These are phyloP conservation scores for Exserohilum rostratum DNA, from an alignment of 2,329 filamentous ascomycete species.

Conservation along the genomic window DNA sequence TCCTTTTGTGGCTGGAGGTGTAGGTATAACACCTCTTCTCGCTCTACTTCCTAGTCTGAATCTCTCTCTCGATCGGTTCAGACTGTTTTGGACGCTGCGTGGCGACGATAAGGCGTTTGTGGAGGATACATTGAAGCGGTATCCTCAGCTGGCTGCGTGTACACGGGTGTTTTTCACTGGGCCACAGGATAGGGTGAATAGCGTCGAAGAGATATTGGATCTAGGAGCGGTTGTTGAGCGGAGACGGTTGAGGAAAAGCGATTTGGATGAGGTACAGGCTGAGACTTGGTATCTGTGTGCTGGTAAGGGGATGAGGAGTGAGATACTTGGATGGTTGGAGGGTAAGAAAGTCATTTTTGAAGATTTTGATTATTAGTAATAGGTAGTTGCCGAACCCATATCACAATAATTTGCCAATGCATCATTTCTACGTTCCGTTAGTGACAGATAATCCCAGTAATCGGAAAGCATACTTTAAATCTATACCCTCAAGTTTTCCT, in stretches of 20 bases:
- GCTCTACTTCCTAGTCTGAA: slow-evolving; percentile 60
- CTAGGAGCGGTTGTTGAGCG: slow-evolving; percentile 45
- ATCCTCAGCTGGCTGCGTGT: slow-evolving; percentile 58
- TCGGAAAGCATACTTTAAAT: too few species aligned
- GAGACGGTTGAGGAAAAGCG: slow-evolving; percentile 56
- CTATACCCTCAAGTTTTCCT: too few species aligned
- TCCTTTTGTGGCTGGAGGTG: slow-evolving; percentile 75
- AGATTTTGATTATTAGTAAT: slow-evolving; percentile 53
- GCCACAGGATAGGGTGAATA: slow-evolving; percentile 4
- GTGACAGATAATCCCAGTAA: too few species aligned
- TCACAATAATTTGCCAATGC: too few species aligned
- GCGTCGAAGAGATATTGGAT: slow-evolving; percentile 40
- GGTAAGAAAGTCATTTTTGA: slow-evolving; percentile 57
- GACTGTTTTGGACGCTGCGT: slow-evolving; percentile 72
- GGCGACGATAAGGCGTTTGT: slow-evolving; percentile 68
- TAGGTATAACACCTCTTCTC: slow-evolving; percentile 84
- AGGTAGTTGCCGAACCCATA: too few species aligned
- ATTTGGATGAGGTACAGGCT: slow-evolving; percentile 47
- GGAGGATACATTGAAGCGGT: slow-evolving; percentile 61
- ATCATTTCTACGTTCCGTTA: too few species aligned
- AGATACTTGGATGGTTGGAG: slow-evolving; percentile 56
- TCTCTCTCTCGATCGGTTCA: slow-evolving; percentile 47
- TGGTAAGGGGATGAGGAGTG: slow-evolving; percentile 56
- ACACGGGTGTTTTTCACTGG: slow-evolving; percentile 72
- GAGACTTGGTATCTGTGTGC: slow-evolving; percentile 67